phyloP scores from a whole-genome alignment of 1,139 yeast species.

The Yamadazyma dendronema region DNA sequence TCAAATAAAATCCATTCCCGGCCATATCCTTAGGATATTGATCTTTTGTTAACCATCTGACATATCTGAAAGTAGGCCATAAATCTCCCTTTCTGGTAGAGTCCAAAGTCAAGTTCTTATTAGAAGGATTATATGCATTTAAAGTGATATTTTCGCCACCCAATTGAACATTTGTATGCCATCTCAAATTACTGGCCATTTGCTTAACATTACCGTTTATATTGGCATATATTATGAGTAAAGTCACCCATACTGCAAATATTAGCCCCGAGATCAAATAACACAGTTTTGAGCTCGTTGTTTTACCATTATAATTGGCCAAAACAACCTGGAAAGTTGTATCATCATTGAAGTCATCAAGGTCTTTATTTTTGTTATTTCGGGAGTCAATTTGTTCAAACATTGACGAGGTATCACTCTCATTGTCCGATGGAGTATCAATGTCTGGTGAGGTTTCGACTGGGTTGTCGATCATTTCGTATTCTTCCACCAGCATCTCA shows the following conservation, averaged over 20 bases:
- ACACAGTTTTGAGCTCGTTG: constrained; percentile 4
- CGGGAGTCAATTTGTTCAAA: constrained; percentile 23
- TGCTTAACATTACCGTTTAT: constrained; percentile 17
- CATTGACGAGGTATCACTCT: constrained; percentile 24
- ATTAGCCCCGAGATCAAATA: constrained; percentile 6
- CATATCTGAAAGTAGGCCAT: constrained; percentile 16
- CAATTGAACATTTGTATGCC: constrained; percentile 29
- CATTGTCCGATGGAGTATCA: constrained; percentile 8
- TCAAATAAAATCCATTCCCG: constrained; percentile 37
- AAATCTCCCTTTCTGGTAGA: constrained; percentile 25
- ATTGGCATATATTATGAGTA: constrained; percentile 31
- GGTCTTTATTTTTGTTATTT: constrained; percentile 5
- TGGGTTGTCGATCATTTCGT: constrained; percentile 16
- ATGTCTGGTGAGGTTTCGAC: background rate
- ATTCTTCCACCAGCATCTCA: constrained; percentile 11
- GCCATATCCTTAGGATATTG: constrained; percentile 32
- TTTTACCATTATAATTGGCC: constrained; percentile 18
- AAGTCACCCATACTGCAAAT: constrained; percentile 26
- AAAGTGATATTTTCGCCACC: constrained; percentile 33
- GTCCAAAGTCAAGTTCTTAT: constrained; percentile 31
- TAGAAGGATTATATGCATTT: constrained; percentile 26
- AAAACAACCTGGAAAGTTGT: constrained; percentile 25
- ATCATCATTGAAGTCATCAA: constrained; percentile 23
- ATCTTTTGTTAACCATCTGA: constrained; percentile 29
- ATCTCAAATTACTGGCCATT: constrained; percentile 18